Base-by-base conservation (phyloP, 2,329 filamentous ascomycete genomes). In the Phyllosticta citrichinensis region DNA sequence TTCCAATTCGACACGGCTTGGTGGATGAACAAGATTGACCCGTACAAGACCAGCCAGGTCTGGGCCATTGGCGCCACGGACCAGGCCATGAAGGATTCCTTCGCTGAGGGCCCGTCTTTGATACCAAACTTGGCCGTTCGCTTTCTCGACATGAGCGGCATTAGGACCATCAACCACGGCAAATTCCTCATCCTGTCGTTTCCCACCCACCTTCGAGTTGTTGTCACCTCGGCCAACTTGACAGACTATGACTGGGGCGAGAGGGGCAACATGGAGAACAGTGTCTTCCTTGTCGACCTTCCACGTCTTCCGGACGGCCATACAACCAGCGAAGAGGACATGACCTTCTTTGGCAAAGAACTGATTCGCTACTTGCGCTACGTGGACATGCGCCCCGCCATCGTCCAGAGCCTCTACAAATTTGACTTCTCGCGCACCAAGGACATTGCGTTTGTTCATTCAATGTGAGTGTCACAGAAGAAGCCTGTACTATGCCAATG, bases 171-270 rank as follows among this genome's bases (percentile, higher is more conserved):
- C 67, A 96, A 97, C 91, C 94, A 97, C 73, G 96, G 91, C 56
- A 97, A 99, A 71, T 79, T 97, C 25, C 92, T 96, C 81, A 75
- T 97, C 1, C 80, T 97, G n/a, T 93, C 91, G 67, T 89, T 91
- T 66, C 76, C 82, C 0, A 75, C 76, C 1, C 86, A 91, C 70
- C 74, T 97, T 17, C 84, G 94, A 6, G 80, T 99, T 53, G 93
- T 88, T 1, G 79, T 97, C 1, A 91, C 94, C 0, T 93, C 87
- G 3, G 94, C 91, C 1, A 99, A 99, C 68, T 77, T 97, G 56
- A 86, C 88, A 12, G 80, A 84, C 8, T 91, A 89, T 68, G 59
- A 99, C 70, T 97, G 94, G 92, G 93, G 92, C 10, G 90, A 95
- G 71, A 81, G 80, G 1, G 89, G 89, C 1, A 75, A 86, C 2